Evolutionary conservation across 2,329 filamentous ascomycete genomes (phyloP), one percentile per base, ranked within the genome.

Genomic region (Ilyonectria destructans): DNA sequence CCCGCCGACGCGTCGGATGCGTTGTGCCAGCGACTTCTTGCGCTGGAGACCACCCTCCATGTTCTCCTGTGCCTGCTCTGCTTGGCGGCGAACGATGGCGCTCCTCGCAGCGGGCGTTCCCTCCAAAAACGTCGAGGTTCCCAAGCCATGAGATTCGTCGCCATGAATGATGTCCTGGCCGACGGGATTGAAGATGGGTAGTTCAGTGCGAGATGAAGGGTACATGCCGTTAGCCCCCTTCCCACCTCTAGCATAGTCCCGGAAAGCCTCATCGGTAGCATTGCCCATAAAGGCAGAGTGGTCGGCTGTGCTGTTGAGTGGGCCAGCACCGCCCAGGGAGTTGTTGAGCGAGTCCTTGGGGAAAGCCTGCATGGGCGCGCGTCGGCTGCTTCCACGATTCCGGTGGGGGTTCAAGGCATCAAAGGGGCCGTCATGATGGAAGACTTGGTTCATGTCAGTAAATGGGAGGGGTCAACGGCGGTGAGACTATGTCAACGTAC

Each of bases 341-440:
- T 97, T 98, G 85, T 99, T 99, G 68, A 93, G 88, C 1, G 95
- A 98, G 75, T 93, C 94, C 77, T 94, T 93, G 23, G 96, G 94
- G 82, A 98, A 99, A 2, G 96, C 96, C 80, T 97, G 92, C 94
- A 99, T 98, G 1, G 96, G 96, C 7, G 96, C 95, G 62, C 93
- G 91, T 68, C 91, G 90, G 77, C 92, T 91, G 75, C 91, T 93
- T 78, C 93, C 93, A 65, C 93, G 91, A 81, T 98, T 99, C 71
- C 96, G 93, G 80, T 97, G 93, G 5, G 96, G 95, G 80, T 97
- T 97, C 80, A 96, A 93, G 21, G 96, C 96, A 81, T 99, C 96
- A 77, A 98, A 99, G 5, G 96, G 96, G 1, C 96, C 96, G 77
- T 98, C 96, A 78, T 99, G 96, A 77, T 99, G 96, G 82, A 98